Evolutionary conservation across 805 yeast species (phyloP).

Genomic region (Starmera dryadoides): DNA sequence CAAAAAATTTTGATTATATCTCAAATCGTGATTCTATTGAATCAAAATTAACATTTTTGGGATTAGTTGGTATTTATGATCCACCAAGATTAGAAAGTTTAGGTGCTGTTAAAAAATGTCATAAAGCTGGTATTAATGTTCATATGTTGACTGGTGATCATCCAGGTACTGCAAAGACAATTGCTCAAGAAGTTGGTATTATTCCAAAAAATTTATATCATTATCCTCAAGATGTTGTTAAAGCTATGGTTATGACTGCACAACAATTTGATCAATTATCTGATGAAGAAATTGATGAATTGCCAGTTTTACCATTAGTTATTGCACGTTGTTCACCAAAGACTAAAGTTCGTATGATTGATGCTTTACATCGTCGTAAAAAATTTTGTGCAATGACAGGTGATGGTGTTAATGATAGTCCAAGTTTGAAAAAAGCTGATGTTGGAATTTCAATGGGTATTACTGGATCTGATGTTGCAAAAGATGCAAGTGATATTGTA

Average conservation of each 20-base stretch:
- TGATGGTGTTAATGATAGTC: conserved; percentile 80
- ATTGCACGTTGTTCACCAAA: conserved; percentile 82
- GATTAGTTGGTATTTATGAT: conserved; percentile 72
- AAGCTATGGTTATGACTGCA: conserved; percentile 72
- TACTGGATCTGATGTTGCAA: conserved; percentile 81
- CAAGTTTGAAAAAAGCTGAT: conserved; percentile 68
- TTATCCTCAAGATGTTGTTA: conserved; percentile 47
- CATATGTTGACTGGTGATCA: conserved; percentile 83
- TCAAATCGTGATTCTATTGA: conserved; percentile 43
- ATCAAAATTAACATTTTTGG: conserved; percentile 46
- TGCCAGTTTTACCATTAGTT: conserved; percentile 66
- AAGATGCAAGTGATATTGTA: conserved; percentile 74
- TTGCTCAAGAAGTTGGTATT: conserved; percentile 77
- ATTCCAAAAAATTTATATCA: conserved; percentile 54
- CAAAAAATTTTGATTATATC: conserved; percentile 24
- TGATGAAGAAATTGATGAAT: conserved; percentile 53
- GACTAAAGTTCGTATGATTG: conserved; percentile 76
- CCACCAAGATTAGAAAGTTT: conserved; percentile 72
- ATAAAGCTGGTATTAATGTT: conserved; percentile 69
- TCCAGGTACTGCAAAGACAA: conserved; percentile 70
- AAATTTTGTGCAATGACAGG: conserved; percentile 77
- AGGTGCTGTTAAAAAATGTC: conserved; percentile 57
- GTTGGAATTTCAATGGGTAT: conserved; percentile 83
- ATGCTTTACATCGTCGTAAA: conserved; percentile 58
- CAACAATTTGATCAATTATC: conserved; percentile 56